These are phyloP conservation scores for Schizochytrium sp. DNA, from an alignment of 108 stramenopile genomes.

Conservation along the genomic window DNA sequence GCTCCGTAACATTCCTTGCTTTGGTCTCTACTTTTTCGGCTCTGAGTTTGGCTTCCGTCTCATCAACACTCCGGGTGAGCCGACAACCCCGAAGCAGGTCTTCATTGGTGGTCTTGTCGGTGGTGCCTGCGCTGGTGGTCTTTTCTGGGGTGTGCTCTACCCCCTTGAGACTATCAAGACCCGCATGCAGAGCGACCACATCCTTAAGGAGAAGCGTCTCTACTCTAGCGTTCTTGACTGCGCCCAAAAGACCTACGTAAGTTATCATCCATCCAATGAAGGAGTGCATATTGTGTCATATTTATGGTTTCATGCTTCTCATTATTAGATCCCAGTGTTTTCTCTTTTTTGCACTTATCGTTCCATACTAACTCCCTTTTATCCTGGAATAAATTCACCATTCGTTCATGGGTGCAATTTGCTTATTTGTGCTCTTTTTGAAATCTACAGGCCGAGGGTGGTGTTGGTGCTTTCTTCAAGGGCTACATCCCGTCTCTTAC, in stretches of 20 bases:
- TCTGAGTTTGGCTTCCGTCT: conserved; percentile 64
- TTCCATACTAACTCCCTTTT: too few species aligned
- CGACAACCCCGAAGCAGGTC: background rate
- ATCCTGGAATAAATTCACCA: too few species aligned
- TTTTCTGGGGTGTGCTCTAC: conserved; percentile 72
- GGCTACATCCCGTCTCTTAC: conserved; percentile 70
- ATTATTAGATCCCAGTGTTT: too few species aligned
- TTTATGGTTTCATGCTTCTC: too few species aligned
- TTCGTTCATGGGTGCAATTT: too few species aligned
- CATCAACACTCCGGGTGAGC: conserved; percentile 5
- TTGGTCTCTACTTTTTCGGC: conserved; percentile 72
- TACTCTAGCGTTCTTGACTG: conserved; percentile 67
- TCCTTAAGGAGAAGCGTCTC: conserved; percentile 66
- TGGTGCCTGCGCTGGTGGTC: conserved; percentile 49
- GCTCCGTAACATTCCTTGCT: conserved; percentile 69
- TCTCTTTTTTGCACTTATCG: too few species aligned
- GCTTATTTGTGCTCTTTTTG: background rate
- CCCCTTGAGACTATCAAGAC: conserved; percentile 72
- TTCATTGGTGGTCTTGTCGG: conserved; percentile 46
- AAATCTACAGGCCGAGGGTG: conserved; percentile 65
- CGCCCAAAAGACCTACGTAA: conserved; percentile 65
- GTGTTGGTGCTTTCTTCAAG: conserved; percentile 68
- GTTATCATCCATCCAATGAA: background rate
- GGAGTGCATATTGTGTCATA: too few species aligned
- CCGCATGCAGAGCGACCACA: conserved; percentile 71